phyloP scores from a whole-genome alignment of 2,329 filamentous ascomycete species.

The Pyricularia grisea region DNA sequence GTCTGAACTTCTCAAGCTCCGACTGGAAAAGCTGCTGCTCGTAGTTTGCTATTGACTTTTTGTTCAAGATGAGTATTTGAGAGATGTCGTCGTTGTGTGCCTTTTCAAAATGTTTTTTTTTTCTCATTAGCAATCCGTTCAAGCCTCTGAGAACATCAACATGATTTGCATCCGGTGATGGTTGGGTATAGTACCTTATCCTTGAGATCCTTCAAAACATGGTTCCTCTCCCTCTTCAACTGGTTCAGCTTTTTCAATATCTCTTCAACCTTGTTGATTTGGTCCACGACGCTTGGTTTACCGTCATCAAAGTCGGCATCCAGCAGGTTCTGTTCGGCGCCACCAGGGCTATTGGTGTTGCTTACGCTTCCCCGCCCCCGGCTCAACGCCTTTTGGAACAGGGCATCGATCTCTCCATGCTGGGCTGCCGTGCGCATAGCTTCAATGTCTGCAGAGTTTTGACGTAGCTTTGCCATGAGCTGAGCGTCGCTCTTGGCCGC shows the following conservation, averaged over 20 bases:
- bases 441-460: constrained; percentile 82
- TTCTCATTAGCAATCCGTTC: neutral
- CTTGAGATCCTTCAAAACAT: constrained; percentile 93
- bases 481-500: constrained; percentile 79
- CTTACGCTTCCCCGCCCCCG: constrained; percentile 62
- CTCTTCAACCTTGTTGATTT: constrained; percentile 83
- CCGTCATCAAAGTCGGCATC: constrained; percentile 86
- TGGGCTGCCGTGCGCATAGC: constrained; percentile 90
- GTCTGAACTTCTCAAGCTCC: constrained; percentile 94
- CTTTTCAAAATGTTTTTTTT: constrained; percentile 39
- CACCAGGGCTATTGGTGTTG: constrained; percentile 50
- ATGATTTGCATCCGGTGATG: neutral
- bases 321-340: constrained; percentile 67
- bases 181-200: constrained; percentile 63
- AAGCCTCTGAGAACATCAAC: neutral
- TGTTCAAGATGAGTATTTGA: constrained; percentile 93
- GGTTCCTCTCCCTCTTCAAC: constrained; percentile 82
- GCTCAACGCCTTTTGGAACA: constrained; percentile 81
- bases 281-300: constrained; percentile 71
- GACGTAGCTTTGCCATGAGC: constrained; percentile 71
- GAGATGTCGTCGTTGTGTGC: constrained; percentile 96
- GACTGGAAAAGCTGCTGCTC: constrained; percentile 89
- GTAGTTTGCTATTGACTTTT: constrained; percentile 88
- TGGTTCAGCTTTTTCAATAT: constrained; percentile 84
- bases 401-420: constrained; percentile 73